Percentiles rank a stretch among this genome's conserved stretches.
phyloP scores from a whole-genome alignment of 129 eudicot genomes.

The Dittrichia graveolens region DNA sequence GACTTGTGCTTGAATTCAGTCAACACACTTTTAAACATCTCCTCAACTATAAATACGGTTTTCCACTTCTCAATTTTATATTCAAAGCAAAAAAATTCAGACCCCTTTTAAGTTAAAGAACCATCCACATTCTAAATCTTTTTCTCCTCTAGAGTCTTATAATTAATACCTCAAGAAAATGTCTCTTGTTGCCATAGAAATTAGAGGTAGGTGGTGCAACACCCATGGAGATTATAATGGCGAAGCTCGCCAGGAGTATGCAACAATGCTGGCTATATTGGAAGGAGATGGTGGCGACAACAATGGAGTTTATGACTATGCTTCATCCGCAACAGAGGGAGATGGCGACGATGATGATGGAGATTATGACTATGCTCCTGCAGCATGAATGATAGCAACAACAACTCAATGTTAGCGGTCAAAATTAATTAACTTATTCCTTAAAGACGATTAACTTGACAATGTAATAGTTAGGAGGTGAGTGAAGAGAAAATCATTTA shows the following conservation, averaged over 20 bases:
- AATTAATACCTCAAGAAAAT: not conserved
- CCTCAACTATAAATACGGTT: slow-evolving; percentile 11
- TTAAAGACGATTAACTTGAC: not conserved
- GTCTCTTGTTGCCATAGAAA: slow-evolving; percentile 17
- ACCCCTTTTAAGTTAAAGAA: not conserved
- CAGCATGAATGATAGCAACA: too few species aligned
- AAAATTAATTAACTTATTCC: not conserved
- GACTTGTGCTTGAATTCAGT: slow-evolving; percentile 8
- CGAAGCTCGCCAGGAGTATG: slow-evolving; percentile 9
- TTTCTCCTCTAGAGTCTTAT: not conserved
- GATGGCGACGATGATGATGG: slow-evolving; percentile 42
- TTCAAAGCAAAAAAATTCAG: not conserved
- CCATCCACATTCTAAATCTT: not conserved
- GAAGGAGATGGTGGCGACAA: slow-evolving; percentile 30
- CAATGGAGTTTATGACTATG: slow-evolving; percentile 24
- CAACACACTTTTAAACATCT: slow-evolving; percentile 1
- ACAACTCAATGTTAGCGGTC: not conserved
- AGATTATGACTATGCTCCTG: slow-evolving; percentile 45
- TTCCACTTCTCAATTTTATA: not conserved
- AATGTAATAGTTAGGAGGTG: not conserved
- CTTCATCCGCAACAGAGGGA: slow-evolving; percentile 24
- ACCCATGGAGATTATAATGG: slow-evolving; percentile 27
- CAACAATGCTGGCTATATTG: slow-evolving; percentile 23
- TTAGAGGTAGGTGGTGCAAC: too few species aligned
- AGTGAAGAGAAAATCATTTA: not conserved